Percentiles rank a stretch among this genome's conserved stretches.
Conservation (phyloP, 768 basidiomycete species). For the Kwoniella pini region DNA sequence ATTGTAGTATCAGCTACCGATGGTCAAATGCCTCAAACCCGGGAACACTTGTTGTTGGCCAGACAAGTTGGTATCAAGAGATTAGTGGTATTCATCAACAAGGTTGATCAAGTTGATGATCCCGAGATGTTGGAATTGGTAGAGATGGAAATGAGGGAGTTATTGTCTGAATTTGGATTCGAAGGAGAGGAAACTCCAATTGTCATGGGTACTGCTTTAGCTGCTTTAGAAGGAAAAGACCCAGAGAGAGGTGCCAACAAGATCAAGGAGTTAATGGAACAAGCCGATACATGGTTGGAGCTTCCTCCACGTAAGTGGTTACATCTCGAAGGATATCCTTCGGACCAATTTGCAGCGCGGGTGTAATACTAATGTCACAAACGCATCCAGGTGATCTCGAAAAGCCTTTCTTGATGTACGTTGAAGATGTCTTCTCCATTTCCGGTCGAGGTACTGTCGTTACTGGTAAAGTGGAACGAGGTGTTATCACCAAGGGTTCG, state of each 20-base stretch:
- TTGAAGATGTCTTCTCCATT: conserved; percentile 97
- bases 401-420: conserved; percentile 92
- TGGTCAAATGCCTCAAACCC: conserved; percentile 99
- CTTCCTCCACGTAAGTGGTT: conserved; percentile 80
- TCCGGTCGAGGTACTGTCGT: conserved; percentile 97
- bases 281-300: conserved; percentile 93
- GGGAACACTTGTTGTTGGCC: conserved; percentile 95
- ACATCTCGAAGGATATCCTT: no score
- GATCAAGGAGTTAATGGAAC: conserved; percentile 75
- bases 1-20: conserved; percentile 92
- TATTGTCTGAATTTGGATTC: conserved; percentile 85
- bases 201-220: conserved; percentile 93
- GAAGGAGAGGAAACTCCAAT: conserved; percentile 99
- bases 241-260: conserved; percentile 76
- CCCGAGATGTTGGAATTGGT: conserved; percentile 98
- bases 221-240: conserved; percentile 85
- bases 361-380: no score
- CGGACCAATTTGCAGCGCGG: no score
- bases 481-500: conserved; percentile 81
- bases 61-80: conserved; percentile 97
- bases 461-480: conserved; percentile 93
- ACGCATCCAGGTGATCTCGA: conserved; percentile 77
- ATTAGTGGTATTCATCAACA: conserved; percentile 99
- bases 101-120: conserved; percentile 94
- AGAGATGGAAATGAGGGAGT: conserved; percentile 99